A percentile compares a stretch with the other conserved stretches of the same genome.
These are phyloP conservation scores for Starmerella cellae DNA, from an alignment of 805 yeast species.

Conservation along the genomic window DNA sequence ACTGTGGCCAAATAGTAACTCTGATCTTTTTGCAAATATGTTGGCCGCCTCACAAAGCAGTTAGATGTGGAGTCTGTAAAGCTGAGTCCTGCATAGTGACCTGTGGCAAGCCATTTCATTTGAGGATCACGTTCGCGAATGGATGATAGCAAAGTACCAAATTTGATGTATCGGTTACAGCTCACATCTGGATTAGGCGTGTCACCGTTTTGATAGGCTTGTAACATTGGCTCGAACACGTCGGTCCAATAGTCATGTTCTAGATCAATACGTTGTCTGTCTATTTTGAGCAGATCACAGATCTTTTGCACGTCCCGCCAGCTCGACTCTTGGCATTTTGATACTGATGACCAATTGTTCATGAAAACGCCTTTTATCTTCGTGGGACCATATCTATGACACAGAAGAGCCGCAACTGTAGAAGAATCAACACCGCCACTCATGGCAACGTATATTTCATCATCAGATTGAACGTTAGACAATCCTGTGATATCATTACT, in stretches of 20 bases:
- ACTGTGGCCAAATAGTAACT: slow-evolving; percentile 77
- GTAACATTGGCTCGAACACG: slow-evolving; percentile 87
- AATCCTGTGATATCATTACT: slow-evolving; percentile 9
- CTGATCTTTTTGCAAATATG: slow-evolving; percentile 61
- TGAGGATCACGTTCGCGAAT: slow-evolving; percentile 12
- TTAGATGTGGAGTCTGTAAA: too few species aligned
- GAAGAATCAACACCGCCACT: slow-evolving; percentile 96
- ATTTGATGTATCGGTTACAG: slow-evolving; percentile 76
- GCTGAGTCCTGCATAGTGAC: slow-evolving; percentile 29
- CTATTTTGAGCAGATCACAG: slow-evolving; percentile 47
- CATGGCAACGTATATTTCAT: slow-evolving; percentile 74
- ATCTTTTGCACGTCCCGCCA: slow-evolving; percentile 73
- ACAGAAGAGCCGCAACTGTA: slow-evolving; percentile 60
- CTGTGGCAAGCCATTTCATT: slow-evolving; percentile 76
- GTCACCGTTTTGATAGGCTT: slow-evolving; percentile 50
- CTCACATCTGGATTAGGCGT: slow-evolving; percentile 94
- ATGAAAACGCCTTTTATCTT: slow-evolving; percentile 75
- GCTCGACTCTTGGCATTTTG: slow-evolving; percentile 69
- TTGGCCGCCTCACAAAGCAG: slow-evolving; percentile 20
- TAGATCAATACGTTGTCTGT: slow-evolving; percentile 64
- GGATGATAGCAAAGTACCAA: slow-evolving; percentile 54
- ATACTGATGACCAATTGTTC: slow-evolving; percentile 67
- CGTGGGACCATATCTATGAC: slow-evolving; percentile 31
- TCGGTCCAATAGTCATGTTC: slow-evolving; percentile 87
- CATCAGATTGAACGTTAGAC: slow-evolving; percentile 26